These are phyloP conservation scores for Aspergillus sp. DNA, from an alignment of 2,329 filamentous ascomycete genomes.

Conservation along the genomic window DNA sequence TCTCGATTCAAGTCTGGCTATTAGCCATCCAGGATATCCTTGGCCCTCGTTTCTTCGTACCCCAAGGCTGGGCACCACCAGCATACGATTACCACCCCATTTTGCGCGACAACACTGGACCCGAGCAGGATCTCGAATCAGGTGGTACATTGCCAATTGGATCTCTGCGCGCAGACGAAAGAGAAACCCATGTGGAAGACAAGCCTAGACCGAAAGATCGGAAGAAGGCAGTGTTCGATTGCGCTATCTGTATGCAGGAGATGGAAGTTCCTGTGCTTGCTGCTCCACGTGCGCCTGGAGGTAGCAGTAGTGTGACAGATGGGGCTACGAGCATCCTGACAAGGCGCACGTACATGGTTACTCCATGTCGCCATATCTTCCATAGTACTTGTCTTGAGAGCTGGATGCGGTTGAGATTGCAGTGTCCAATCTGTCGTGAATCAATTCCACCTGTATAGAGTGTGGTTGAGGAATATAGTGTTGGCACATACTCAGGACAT, in stretches of 20 bases:
- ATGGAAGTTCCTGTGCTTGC: slow-evolving; percentile 78
- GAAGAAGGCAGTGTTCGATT: slow-evolving; percentile 67
- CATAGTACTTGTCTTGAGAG: slow-evolving; percentile 86
- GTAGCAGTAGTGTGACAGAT: slow-evolving; percentile 34
- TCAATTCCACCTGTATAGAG: slow-evolving; percentile 70
- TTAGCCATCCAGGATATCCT: slow-evolving; percentile 78
- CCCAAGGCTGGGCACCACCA: slow-evolving; percentile 57
- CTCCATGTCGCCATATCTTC: slow-evolving; percentile 92
- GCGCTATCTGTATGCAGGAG: slow-evolving; percentile 87
- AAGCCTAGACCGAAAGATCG: slow-evolving; percentile 39
- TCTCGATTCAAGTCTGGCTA: slow-evolving; percentile 77
- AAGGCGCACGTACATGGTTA: slow-evolving; percentile 88
- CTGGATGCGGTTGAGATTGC: slow-evolving; percentile 88
- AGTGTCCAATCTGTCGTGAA: slow-evolving; percentile 93
- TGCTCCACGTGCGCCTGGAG: slow-evolving; percentile 45
- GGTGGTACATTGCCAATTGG: slow-evolving; percentile 69
- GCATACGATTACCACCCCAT: slow-evolving; percentile 91
- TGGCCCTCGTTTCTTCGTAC: slow-evolving; percentile 80
- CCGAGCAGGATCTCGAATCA: slow-evolving; percentile 70
- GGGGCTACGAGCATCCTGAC: slow-evolving; percentile 61
- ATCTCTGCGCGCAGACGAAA: slow-evolving; percentile 47
- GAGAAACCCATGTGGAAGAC: slow-evolving; percentile 35
- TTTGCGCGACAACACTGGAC: slow-evolving; percentile 48
- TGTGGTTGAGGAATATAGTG: neutral
- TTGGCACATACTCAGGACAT: neutral